A percentile compares a stretch with the other conserved stretches of the same genome.
Evolutionary conservation across 2,329 filamentous ascomycete species (phyloP).

Genomic region (Diplodia mutila): DNA sequence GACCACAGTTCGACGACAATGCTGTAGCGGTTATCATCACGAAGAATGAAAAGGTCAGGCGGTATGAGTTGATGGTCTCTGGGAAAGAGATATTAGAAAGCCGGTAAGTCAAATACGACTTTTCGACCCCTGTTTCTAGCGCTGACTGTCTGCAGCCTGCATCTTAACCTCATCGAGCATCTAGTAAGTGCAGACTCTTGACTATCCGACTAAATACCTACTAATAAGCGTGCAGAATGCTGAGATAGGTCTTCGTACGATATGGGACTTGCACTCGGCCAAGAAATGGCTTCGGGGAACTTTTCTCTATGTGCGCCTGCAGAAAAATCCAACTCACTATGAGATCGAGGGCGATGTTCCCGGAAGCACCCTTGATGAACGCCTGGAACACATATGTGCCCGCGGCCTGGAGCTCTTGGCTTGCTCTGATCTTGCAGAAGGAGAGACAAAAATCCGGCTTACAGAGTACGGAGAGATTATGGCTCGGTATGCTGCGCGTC

Average conservation of each 20-base stretch:
- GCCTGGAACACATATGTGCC: constrained; percentile 71
- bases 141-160: constrained; percentile 56
- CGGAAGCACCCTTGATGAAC: constrained; percentile 60
- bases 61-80: constrained; percentile 74
- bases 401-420: constrained; percentile 69
- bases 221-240: constrained; percentile 60
- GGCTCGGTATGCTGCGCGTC: constrained; percentile 80
- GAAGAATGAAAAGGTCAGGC: constrained; percentile 62
- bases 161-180: constrained; percentile 79
- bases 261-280: constrained; percentile 66
- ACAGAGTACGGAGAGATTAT: constrained; percentile 79
- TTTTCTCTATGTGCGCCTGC: constrained; percentile 75
- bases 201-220: neutral
- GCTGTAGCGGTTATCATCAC: constrained; percentile 83
- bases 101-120: constrained; percentile 44
- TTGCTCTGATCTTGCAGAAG: constrained; percentile 61
- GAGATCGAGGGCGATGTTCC: constrained; percentile 60
- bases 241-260: constrained; percentile 76
- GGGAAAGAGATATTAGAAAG: constrained; percentile 77
- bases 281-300: constrained; percentile 76
- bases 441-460: constrained; percentile 55
- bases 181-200: constrained; percentile 45
- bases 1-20: constrained; percentile 79
- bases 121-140: too few relatives aligned
- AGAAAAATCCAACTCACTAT: constrained; percentile 72